Conservation (phyloP, 495 filamentous ascomycete genomes). For the Penicillium dipodomyicola region DNA sequence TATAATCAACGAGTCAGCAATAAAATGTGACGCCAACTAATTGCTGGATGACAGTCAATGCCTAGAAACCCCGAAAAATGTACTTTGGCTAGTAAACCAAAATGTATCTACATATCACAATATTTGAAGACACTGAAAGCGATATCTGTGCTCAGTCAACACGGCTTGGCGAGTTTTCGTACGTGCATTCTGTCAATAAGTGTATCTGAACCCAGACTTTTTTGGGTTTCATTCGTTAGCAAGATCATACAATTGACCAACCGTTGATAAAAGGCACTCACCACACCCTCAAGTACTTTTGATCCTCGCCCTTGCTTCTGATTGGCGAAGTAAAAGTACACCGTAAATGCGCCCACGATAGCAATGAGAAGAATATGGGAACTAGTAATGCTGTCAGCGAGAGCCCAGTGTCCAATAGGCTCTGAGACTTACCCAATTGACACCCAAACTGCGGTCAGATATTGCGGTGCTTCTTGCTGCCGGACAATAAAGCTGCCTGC, state of each 20-base stretch:
- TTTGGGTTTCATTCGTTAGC: constrained; percentile 3
- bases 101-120: not conserved
- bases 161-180: not conserved
- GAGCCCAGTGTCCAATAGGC: constrained; percentile 23
- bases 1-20: not conserved
- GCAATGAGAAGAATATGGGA: constrained; percentile 66
- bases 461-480: constrained; percentile 58
- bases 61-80: not conserved
- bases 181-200: constrained; percentile 36
- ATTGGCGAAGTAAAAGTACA: constrained; percentile 63
- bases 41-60: not conserved
- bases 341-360: constrained; percentile 58
- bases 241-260: not conserved
- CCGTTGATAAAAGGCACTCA: constrained; percentile 20
- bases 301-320: constrained; percentile 45
- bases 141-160: not conserved
- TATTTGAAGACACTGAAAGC: not conserved
- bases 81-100: not conserved
- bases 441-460: constrained; percentile 13
- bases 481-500: constrained; percentile 74
- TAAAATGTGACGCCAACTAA: not conserved
- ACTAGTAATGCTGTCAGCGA: constrained; percentile 19
- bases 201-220: constrained; percentile 50
- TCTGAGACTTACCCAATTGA: constrained; percentile 6
- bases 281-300: constrained; percentile 54